phyloP scores from a whole-genome alignment of 345 rosid genomes.

The Bruguiera gymnorhiza region DNA sequence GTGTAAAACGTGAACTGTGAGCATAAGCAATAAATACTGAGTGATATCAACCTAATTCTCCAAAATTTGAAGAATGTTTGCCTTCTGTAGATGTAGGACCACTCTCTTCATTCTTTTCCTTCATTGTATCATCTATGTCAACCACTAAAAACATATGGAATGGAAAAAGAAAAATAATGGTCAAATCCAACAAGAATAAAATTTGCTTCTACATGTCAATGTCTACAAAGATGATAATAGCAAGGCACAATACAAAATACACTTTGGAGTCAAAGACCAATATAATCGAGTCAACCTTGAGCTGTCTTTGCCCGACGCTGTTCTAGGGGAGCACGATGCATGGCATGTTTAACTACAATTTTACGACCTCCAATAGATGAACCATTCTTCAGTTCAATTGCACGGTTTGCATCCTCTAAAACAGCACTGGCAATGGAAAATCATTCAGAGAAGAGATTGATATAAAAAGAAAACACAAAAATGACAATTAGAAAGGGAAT shows the following conservation, averaged over 20 bases:
- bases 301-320: slow-evolving; percentile 63
- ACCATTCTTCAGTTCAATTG: slow-evolving; percentile 72
- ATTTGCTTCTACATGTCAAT: neutral
- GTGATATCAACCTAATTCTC: slow-evolving; percentile 27
- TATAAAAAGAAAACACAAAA: neutral
- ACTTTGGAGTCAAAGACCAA: slow-evolving; percentile 4
- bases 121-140: slow-evolving; percentile 35
- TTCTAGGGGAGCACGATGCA: slow-evolving; percentile 67
- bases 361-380: slow-evolving; percentile 71
- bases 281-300: slow-evolving; percentile 38
- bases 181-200: neutral
- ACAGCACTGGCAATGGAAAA: slow-evolving; percentile 55
- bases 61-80: slow-evolving; percentile 27
- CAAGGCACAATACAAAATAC: neutral
- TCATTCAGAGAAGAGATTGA: neutral
- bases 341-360: slow-evolving; percentile 78
- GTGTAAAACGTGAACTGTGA: slow-evolving; percentile 9
- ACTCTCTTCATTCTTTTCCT: slow-evolving; percentile 30
- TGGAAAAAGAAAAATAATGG: neutral
- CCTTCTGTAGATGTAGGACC: slow-evolving; percentile 30
- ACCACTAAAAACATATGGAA: slow-evolving; percentile 1
- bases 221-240: neutral
- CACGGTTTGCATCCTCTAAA: slow-evolving; percentile 73
- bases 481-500: neutral
- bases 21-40: slow-evolving; percentile 2